Evolutionary conservation across 148 eudicot genomes (phyloP), one percentile per base, ranked within the genome.

Genomic region (Bassia scoparia): DNA sequence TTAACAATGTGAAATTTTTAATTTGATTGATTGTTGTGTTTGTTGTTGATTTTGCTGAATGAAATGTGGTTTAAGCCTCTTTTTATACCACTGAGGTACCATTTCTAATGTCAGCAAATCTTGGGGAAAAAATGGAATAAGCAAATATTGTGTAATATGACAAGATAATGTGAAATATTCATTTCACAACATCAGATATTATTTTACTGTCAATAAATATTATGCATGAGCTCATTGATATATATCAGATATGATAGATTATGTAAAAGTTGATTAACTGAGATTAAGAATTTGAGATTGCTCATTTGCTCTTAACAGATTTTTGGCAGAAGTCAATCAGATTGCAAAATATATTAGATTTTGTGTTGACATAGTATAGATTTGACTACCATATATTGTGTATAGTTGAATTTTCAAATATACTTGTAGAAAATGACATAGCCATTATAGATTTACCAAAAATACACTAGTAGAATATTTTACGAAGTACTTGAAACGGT

Each of bases 101-200:
- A 63, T 13, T 8, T 66, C 27, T 43, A 7, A 75, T 41, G 49
- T 75, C 58, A 75, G 71, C 59, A 50, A 58, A 75, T 68, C 72
- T 55, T 35, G 0, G 10, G 37, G 35, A n/a, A 43, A 27, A 34
- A 44, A n/a, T 26, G 8, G 21, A 18, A 38, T 13, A 16, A 43
- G n/a, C 1, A 3, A 14, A 35, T 2, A 54, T 24, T n/a, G 17
- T 17, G 24, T 5, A 13, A 69, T 12, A 31, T n/a, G 53, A 30
- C 15, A 33, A 30, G 59, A 53, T 69, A 2, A 2, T 66, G 21
- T 11, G 5, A 24, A 59, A 59, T 17, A 59, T 59, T 59, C 21
- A 59, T 21, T 30, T 33, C 63, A 52, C 56, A 59, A 62, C 35
- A 21, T 35, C 44, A 37, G 35, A 18, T 13, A 37, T 15, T 27